A percentile compares a stretch with the other conserved stretches of the same genome.
Conservation (phyloP, 2,329 filamentous ascomycete species). For the Fusarium equiseti region DNA sequence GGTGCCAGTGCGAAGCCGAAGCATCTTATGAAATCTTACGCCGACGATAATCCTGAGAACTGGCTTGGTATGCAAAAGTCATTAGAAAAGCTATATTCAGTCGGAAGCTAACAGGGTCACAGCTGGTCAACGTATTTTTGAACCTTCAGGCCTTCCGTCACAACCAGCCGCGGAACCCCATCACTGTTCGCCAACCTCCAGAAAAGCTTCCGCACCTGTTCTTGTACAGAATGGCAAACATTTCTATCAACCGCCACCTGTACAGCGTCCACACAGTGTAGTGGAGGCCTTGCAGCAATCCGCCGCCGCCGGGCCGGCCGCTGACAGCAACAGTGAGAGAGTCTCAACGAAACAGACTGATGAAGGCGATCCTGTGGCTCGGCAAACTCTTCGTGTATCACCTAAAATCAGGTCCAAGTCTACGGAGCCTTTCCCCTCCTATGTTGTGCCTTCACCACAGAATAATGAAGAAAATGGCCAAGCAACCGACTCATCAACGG, state of each 20-base stretch:
- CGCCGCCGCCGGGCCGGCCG: conserved; percentile 41
- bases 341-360: neutral
- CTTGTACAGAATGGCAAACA: conserved; percentile 41
- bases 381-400: neutral
- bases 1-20: conserved; percentile 36
- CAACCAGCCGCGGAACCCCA: conserved; percentile 43
- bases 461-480: neutral
- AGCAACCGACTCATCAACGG: neutral
- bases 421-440: conserved; percentile 1
- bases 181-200: conserved; percentile 34
- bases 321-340: conserved; percentile 23
- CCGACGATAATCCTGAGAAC: conserved; percentile 48
- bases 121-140: conserved; percentile 50
- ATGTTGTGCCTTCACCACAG: neutral
- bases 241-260: conserved; percentile 42
- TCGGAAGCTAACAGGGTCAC: conserved; percentile 28
- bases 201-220: conserved; percentile 35
- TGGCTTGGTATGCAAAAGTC: conserved; percentile 52
- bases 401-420: conserved; percentile 23
- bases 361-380: neutral
- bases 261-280: conserved; percentile 26
- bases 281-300: conserved; percentile 49
- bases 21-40: conserved; percentile 47
- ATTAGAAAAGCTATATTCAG: neutral
- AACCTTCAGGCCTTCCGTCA: conserved; percentile 48